Evolutionary conservation across 2,329 filamentous ascomycete genomes (phyloP), one percentile per base, ranked within the genome.

Genomic region (Ascomycota sp.): DNA sequence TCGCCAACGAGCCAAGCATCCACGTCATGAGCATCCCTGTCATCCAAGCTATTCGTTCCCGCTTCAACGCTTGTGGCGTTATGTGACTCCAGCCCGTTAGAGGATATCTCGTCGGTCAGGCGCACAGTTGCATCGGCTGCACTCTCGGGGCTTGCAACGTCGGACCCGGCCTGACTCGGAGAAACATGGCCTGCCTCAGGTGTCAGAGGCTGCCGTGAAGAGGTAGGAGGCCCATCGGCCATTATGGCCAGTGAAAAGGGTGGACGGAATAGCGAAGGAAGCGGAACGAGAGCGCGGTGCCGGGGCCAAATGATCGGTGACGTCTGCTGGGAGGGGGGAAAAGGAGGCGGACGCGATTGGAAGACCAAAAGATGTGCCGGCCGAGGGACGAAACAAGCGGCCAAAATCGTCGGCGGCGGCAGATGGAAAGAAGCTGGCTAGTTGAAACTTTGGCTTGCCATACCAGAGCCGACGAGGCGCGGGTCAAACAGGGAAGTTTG

Each of bases 131-230:
- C 30, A 25, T 36, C 32, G 29, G 33, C 28, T 7, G 27, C n/a
- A n/a, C 8, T 21, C 17, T 24, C 32, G 12, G 23, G 20, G 19
- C 8, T 21, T 8, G 20, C 11, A 25, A 27, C 17, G 10, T 29
- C 20, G 9, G 20, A 7, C 5, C n/a, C 20, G 5, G 23, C 15
- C 5, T 20, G 8, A 11, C 20, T 19, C 22, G 25, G 12, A 17
- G 15, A 20, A 27, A 11, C 8, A 2, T 25, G 17, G 4, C 20
- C 21, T 32, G 35, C 39, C 33, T 48, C 47, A 21, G 57, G 55
- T 45, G 56, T 52, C 34, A 51, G 39, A 29, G 54, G 51, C 38
- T 56, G 50, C 53, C 54, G 56, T 41, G 51, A 47, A 31, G 52
- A 41, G 35, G 43, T 46, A 30, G 44, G 39, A 32, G 40, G 37